Percentiles rank a stretch among this genome's conserved stretches.
Conservation (phyloP, 192 early-diverging fungal genomes). For the Bifiguratus adelaidae region DNA sequence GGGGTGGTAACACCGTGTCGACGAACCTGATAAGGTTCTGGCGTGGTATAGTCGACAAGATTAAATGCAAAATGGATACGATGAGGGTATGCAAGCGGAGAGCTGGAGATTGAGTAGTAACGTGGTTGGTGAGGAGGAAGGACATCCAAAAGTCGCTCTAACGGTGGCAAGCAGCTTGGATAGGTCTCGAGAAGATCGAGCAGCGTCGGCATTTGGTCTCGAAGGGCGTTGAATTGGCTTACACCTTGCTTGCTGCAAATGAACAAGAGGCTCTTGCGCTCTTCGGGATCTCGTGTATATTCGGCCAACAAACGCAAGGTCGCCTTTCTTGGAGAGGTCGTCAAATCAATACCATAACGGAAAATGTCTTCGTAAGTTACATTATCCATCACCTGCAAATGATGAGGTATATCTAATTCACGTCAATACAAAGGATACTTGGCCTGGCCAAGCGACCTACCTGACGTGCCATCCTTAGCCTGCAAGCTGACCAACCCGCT, state of each 20-base stretch:
- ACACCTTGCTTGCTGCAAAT: slow-evolving; percentile 68
- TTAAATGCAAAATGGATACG: slow-evolving; percentile 79
- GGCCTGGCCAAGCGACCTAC: too few relatives aligned
- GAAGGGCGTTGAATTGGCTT: slow-evolving; percentile 50
- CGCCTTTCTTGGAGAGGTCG: slow-evolving; percentile 62
- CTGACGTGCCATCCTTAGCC: too few relatives aligned
- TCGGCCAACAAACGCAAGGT: slow-evolving; percentile 79
- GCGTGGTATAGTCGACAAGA: slow-evolving; percentile 57
- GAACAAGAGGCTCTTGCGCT: slow-evolving; percentile 70
- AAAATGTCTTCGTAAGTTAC: slow-evolving; percentile 56
- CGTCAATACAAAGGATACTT: too few relatives aligned
- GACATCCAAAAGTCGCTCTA: slow-evolving; percentile 63
- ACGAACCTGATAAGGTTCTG: slow-evolving; percentile 23
- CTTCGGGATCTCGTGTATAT: slow-evolving; percentile 49
- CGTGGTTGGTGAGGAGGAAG: slow-evolving; percentile 74
- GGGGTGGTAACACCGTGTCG: slow-evolving; percentile 68
- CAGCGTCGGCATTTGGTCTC: slow-evolving; percentile 57
- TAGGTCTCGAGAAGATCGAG: slow-evolving; percentile 77
- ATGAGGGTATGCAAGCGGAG: slow-evolving; percentile 38
- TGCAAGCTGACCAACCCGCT: too few relatives aligned
- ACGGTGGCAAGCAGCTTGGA: slow-evolving; percentile 58
- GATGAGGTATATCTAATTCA: slow-evolving; percentile 32
- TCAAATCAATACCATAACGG: slow-evolving; percentile 66
- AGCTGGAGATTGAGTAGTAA: slow-evolving; percentile 78
- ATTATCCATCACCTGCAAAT: slow-evolving; percentile 27